phyloP scores from a whole-genome alignment of 1,139 yeast species.

The Hansenula lynferdii region DNA sequence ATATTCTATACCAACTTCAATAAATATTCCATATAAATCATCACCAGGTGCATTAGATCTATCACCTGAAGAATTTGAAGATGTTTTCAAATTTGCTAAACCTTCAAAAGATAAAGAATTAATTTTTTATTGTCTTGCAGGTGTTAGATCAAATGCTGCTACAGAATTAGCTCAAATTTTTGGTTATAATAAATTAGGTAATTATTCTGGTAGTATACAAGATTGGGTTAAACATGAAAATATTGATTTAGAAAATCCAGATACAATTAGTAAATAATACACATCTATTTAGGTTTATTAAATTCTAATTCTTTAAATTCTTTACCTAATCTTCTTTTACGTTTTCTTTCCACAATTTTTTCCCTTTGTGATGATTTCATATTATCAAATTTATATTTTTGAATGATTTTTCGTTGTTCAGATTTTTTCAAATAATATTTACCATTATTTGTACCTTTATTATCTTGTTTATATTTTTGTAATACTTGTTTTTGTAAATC shows the following conservation, averaged over 20 bases:
- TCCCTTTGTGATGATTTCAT: conserved; percentile 84
- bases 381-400: conserved; percentile 80
- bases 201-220: conserved; percentile 77
- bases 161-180: conserved; percentile 87
- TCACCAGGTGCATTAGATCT: conserved; percentile 93
- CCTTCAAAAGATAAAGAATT: conserved; percentile 69
- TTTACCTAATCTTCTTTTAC: conserved; percentile 89
- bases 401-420: conserved; percentile 80
- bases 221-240: conserved; percentile 60
- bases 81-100: conserved; percentile 78
- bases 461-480: conserved; percentile 32
- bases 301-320: conserved; percentile 81
- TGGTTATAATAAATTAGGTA: conserved; percentile 77
- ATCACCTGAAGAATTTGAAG: conserved; percentile 71
- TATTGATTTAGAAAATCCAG: conserved; percentile 1
- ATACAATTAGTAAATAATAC: conserved; percentile 2
- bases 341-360: conserved; percentile 85
- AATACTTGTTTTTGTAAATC: conserved; percentile 66
- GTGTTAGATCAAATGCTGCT: conserved; percentile 87
- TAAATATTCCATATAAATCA: conserved; percentile 86
- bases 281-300: conserved; percentile 23
- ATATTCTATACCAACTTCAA: conserved; percentile 76
- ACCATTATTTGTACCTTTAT: conserved; percentile 27
- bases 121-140: conserved; percentile 89
- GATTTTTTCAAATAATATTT: conserved; percentile 67